phyloP scores from a whole-genome alignment of 164 flowering plant genomes.

The Umbilicus rupestris region DNA sequence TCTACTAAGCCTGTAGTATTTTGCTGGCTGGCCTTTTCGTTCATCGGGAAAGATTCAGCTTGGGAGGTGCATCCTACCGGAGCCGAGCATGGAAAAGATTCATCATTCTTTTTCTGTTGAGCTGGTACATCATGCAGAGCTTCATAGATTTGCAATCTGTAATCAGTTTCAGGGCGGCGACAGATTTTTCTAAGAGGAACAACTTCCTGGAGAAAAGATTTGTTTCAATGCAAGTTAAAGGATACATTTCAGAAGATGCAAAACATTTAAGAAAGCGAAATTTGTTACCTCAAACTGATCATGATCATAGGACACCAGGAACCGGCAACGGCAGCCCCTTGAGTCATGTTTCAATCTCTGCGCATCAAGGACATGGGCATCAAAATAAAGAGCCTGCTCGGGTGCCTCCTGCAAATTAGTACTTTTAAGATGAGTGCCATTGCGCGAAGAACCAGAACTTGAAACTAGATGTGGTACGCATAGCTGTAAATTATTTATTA shows the following conservation, averaged over 20 bases:
- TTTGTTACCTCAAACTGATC: constrained; percentile 81
- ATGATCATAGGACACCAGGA: constrained; percentile 88
- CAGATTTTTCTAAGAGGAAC: constrained; percentile 84
- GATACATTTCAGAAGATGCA: not conserved
- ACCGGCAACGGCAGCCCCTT: constrained; percentile 96
- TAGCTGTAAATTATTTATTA: constrained; percentile 7
- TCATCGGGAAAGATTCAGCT: not conserved
- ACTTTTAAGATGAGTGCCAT: not conserved
- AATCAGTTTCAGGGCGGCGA: constrained; percentile 92
- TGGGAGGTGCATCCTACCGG: not conserved
- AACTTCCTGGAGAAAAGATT: constrained; percentile 43
- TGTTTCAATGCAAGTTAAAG: not conserved
- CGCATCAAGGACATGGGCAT: constrained; percentile 95
- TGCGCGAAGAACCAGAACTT: not conserved
- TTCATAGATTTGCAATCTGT: constrained; percentile 71
- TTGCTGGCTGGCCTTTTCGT: not conserved
- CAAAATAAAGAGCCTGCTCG: constrained; percentile 97
- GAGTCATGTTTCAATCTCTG: constrained; percentile 92
- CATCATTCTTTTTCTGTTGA: constrained; percentile 6
- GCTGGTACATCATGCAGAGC: constrained; percentile 26
- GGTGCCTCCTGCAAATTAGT: constrained; percentile 73
- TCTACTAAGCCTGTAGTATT: not conserved
- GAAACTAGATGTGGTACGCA: not conserved
- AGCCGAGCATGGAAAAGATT: constrained; percentile 11
- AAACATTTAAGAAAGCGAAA: not conserved